phyloP scores from a whole-genome alignment of 176 grass and related monocot species.

The Echinochloa phyllopogon region DNA sequence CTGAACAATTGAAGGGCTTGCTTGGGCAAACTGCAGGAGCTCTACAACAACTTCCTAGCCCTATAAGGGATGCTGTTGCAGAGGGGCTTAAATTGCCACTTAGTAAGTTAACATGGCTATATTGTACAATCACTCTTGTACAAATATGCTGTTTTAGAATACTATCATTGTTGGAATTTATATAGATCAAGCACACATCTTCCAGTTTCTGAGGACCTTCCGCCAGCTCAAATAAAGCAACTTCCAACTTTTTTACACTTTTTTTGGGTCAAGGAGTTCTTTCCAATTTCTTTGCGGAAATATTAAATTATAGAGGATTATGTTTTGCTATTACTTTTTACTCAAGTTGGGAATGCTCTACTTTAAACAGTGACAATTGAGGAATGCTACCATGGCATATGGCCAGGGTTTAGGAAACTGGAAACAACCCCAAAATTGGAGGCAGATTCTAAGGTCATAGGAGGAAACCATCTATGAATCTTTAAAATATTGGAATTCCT shows the following conservation, averaged over 20 bases:
- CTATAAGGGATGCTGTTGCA: conserved; percentile 75
- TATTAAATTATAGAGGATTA: conserved; percentile 11
- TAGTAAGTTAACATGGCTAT: conserved; percentile 57
- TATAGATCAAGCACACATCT: neutral
- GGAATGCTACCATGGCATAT: neutral
- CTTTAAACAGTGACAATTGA: conserved; percentile 4
- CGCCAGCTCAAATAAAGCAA: conserved; percentile 19
- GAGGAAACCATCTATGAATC: neutral
- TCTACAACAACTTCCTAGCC: conserved; percentile 81
- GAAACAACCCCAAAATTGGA: neutral
- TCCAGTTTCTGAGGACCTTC: conserved; percentile 11
- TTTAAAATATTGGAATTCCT: neutral
- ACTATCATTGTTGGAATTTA: conserved; percentile 1
- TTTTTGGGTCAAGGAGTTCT: neutral
- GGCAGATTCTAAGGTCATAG: neutral
- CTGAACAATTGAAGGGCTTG: conserved; percentile 79
- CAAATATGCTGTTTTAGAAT: neutral
- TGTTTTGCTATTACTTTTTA: neutral
- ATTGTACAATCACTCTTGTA: conserved; percentile 8
- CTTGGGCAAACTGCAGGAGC: conserved; percentile 72
- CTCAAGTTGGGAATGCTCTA: neutral
- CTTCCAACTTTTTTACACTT: conserved; percentile 10
- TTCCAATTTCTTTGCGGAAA: conserved; percentile 1
- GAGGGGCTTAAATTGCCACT: conserved; percentile 88
- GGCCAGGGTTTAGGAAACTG: neutral